Percentiles rank a stretch among this genome's conserved stretches.
These are phyloP conservation scores for Firmiana major DNA, from an alignment of 345 rosid species.

Conservation along the genomic window DNA sequence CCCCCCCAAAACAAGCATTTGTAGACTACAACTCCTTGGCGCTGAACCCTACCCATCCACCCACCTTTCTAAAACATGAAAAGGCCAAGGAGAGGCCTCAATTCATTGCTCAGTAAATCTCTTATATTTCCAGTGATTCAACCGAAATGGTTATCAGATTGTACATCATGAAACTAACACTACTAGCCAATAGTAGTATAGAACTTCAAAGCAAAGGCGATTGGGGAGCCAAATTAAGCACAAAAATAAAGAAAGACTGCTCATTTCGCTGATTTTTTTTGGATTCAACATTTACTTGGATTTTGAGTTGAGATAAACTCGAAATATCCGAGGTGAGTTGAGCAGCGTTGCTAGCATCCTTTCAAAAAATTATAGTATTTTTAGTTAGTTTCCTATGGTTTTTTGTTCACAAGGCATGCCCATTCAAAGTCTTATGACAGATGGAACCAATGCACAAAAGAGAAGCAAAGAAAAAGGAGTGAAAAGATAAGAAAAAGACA, in stretches of 20 bases:
- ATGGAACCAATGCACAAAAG: no score
- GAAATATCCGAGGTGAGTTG: not conserved
- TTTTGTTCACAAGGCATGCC: no score
- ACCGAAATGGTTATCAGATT: not conserved
- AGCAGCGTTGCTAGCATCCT: not conserved
- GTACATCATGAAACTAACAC: not conserved
- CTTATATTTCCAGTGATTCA: not conserved
- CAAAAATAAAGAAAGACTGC: not conserved
- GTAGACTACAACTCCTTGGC: no score
- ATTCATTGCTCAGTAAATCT: not conserved
- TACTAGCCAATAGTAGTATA: not conserved
- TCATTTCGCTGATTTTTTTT: not conserved
- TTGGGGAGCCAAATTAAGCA: not conserved
- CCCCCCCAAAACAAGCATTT: not conserved
- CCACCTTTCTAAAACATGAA: not conserved
- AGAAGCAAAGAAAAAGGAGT: no score
- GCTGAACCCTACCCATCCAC: not conserved
- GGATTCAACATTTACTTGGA: not conserved
- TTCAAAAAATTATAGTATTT: not conserved
- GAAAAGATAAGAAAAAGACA: not conserved
- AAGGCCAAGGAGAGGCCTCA: not conserved
- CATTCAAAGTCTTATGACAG: no score
- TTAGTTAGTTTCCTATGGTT: no score
- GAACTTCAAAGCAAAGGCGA: no score
- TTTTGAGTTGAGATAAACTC: not conserved